These are phyloP conservation scores for Penicillium sp. DNA, from an alignment of 2,329 filamentous ascomycete species.

Conservation along the genomic window DNA sequence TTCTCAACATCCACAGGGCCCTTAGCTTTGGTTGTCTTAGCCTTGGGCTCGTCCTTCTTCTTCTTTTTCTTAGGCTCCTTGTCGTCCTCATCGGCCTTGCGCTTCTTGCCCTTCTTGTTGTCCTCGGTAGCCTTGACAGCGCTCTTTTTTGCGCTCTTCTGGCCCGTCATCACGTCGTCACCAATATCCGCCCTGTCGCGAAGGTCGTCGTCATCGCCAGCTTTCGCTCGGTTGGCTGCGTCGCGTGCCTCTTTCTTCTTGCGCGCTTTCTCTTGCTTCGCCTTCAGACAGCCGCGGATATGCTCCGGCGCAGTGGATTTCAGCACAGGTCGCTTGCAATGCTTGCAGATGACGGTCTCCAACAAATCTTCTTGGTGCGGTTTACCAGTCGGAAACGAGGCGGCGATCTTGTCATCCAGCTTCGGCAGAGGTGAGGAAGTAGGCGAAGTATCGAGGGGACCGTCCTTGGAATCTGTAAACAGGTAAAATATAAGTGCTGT, in stretches of 20 bases:
- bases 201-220: slow-evolving; percentile 47
- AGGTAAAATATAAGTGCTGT: not conserved
- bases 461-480: slow-evolving; percentile 24
- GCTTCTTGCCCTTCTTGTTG: slow-evolving; percentile 68
- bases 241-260: slow-evolving; percentile 74
- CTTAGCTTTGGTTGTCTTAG: slow-evolving; percentile 80
- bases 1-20: slow-evolving; percentile 91
- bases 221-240: slow-evolving; percentile 62
- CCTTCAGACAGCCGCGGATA: slow-evolving; percentile 76
- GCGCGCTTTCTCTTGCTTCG: slow-evolving; percentile 79
- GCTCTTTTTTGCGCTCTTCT: slow-evolving; percentile 67
- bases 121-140: slow-evolving; percentile 53
- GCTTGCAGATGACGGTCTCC: slow-evolving; percentile 83
- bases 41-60: slow-evolving; percentile 89
- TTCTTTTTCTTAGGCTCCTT: slow-evolving; percentile 87
- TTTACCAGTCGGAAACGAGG: slow-evolving; percentile 77
- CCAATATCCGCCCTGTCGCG: slow-evolving; percentile 38
- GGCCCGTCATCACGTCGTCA: slow-evolving; percentile 50
- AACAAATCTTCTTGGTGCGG: slow-evolving; percentile 78
- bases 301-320: slow-evolving; percentile 74
- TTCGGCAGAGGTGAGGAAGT: slow-evolving; percentile 47
- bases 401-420: slow-evolving; percentile 71
- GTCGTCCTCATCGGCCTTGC: slow-evolving; percentile 68
- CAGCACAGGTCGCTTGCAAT: slow-evolving; percentile 86
- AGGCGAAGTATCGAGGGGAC: slow-evolving; percentile 31